Conservation (phyloP, 805 yeast genomes). For the Naumovozyma castellii region DNA sequence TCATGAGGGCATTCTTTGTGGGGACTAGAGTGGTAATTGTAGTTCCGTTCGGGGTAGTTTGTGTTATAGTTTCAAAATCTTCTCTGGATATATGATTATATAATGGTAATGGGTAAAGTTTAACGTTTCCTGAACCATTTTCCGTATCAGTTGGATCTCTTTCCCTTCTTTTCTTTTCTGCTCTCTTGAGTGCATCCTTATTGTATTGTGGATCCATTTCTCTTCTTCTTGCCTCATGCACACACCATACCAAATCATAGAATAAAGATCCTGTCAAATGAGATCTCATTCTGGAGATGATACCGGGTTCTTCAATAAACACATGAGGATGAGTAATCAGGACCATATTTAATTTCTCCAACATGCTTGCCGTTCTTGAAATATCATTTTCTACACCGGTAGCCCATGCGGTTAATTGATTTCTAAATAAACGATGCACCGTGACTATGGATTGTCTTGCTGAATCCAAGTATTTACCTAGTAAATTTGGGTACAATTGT, state of each 20-base stretch:
- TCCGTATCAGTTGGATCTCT: constrained; percentile 16
- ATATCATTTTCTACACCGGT: constrained; percentile 77
- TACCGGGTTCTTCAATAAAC: constrained; percentile 60
- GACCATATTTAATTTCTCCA: constrained; percentile 82
- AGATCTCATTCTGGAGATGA: constrained; percentile 80
- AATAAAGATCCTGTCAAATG: constrained; percentile 86
- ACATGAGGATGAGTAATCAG: constrained; percentile 80
- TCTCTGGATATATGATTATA: constrained; percentile 85
- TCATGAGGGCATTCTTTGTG: constrained; percentile 60
- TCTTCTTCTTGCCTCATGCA: constrained; percentile 85
- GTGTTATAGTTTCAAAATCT: constrained; percentile 74
- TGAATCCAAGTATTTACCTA: constrained; percentile 64
- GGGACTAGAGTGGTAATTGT: constrained; percentile 85
- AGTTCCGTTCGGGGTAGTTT: constrained; percentile 88
- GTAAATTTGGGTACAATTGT: constrained; percentile 64
- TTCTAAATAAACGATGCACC: constrained; percentile 77
- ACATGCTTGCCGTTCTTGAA: constrained; percentile 80
- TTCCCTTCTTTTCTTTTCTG: constrained; percentile 24
- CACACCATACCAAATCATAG: constrained; percentile 87
- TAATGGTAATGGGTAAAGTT: constrained; percentile 71
- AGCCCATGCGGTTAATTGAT: constrained; percentile 86
- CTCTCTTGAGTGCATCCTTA: constrained; percentile 25
- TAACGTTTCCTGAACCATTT: constrained; percentile 14
- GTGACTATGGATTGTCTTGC: constrained; percentile 91
- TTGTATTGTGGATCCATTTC: constrained; percentile 35